Conservation (phyloP, 345 rosid genomes). For the Trapa incisa region DNA sequence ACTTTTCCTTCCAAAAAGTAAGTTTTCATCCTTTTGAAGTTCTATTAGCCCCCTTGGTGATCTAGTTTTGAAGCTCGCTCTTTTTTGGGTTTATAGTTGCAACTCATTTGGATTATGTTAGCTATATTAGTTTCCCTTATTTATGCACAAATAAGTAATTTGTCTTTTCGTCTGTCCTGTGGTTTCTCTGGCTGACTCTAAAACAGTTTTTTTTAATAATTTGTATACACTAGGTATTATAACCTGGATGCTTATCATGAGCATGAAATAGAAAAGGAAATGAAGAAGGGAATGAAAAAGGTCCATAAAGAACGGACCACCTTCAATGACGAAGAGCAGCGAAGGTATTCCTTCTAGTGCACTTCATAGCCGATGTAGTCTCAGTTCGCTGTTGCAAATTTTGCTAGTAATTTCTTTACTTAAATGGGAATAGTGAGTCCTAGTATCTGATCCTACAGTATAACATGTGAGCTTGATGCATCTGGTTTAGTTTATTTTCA, state of each 20-base stretch:
- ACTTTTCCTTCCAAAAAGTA: constrained; percentile 62
- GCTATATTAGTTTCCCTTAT: background rate
- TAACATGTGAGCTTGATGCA: background rate
- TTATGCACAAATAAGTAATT: background rate
- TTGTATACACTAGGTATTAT: constrained; percentile 46
- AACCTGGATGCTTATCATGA: constrained; percentile 76
- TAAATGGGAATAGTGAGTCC: background rate
- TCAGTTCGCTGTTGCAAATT: background rate
- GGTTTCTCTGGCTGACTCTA: background rate
- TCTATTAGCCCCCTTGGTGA: background rate
- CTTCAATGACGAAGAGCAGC: constrained; percentile 76
- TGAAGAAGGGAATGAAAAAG: constrained; percentile 57
- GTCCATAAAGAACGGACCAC: constrained; percentile 8
- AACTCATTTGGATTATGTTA: background rate
- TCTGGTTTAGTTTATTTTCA: background rate
- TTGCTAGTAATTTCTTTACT: background rate
- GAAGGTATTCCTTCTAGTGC: constrained; percentile 39
- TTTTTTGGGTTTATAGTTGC: background rate
- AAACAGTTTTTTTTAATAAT: background rate
- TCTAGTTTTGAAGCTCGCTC: background rate
- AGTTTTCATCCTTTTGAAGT: background rate
- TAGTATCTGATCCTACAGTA: background rate
- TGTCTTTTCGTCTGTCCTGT: background rate
- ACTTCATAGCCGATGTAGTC: background rate
- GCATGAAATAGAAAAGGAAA: constrained; percentile 57